Base-by-base conservation (phyloP, 2,329 filamentous ascomycete genomes). In the Clonostachys sp. region DNA sequence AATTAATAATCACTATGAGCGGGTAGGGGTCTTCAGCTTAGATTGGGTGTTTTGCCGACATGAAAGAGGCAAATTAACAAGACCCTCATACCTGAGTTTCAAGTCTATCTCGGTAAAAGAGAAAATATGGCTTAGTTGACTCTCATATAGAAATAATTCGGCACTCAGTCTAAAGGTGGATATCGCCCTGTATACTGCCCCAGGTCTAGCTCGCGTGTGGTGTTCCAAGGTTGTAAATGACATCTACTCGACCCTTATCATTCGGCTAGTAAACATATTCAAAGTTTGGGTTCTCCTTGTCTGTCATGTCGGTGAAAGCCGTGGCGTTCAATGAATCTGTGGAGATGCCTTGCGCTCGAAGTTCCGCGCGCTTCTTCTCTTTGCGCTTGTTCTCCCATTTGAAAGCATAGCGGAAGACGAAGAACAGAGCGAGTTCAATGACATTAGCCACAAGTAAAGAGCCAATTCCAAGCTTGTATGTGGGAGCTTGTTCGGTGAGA, bases 401-500 rank as follows among this genome's bases (percentile, higher is more conserved):
- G 18, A 72, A 65, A 3, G 65, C 54, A 34, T 62, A 63, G 3
- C 70, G 61, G 30, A 73, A 62, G 8, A 64, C 57, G 36, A 72
- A 61, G 36, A 73, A 66, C 3, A 71, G 55, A 5, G 50, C 50
- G 2, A 71, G 52, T 50, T 73, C 68, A 5, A 70, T 50, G 34
- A 64, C 63, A 55, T 71, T 66, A 17, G 65, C 60, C 4, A 70
- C 64, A 14, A 74, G 60, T n/a, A 73, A 61, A 0, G 66, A 68
- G 13, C 63, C 64, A 39, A 73, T 71, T 8, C 70, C 72, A 1
- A 67, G 58, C 12, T 55, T 58, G 24, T 72, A 72, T 5, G 59
- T 60, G 5, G 67, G 70, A 4, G 70, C 67, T 52, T 85, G 78
- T n/a, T 68, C 56, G 0, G 71, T 62, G 45, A 75, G 74, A 61